phyloP scores from a whole-genome alignment of 352 stramenopile genomes.

The Aphanomyces cochlioides region DNA sequence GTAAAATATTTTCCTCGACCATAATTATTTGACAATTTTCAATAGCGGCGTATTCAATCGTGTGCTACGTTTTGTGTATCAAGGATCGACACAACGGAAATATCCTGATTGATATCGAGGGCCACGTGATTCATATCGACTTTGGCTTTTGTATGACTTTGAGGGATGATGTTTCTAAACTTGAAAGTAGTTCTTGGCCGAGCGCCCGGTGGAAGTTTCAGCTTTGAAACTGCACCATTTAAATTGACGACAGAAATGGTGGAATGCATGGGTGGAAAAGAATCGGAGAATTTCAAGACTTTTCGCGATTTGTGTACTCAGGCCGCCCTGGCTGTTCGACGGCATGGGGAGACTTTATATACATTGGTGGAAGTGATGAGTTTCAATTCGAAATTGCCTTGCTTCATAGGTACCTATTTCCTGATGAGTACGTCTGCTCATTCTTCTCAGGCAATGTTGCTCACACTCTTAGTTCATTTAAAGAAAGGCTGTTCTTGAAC shows the following conservation, averaged over 20 bases:
- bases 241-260: constrained; percentile 96
- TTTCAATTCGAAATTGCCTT: constrained; percentile 71
- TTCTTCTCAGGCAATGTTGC: constrained; percentile 14
- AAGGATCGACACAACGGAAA: constrained; percentile 99
- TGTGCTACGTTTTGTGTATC: constrained; percentile 96
- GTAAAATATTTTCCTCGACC: constrained; percentile 50
- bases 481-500: constrained; percentile 66
- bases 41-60: constrained; percentile 95
- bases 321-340: constrained; percentile 88
- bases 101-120: constrained; percentile 97
- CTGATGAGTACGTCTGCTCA: constrained; percentile 3
- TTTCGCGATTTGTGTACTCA: constrained; percentile 94
- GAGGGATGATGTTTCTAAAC: not conserved
- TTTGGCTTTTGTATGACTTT: constrained; percentile 93
- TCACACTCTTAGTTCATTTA: constrained; percentile 7
- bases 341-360: constrained; percentile 92
- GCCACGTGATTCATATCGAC: constrained; percentile 98
- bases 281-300: constrained; percentile 88
- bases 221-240: constrained; percentile 96
- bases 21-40: constrained; percentile 35
- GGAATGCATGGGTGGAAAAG: constrained; percentile 88
- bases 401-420: constrained; percentile 41
- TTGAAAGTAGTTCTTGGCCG: constrained; percentile 55
- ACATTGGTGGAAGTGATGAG: constrained; percentile 95
- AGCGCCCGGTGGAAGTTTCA: constrained; percentile 88